These are phyloP conservation scores for Gillenia trifoliata DNA, from an alignment of 306 rosid genomes.

Conservation along the genomic window DNA sequence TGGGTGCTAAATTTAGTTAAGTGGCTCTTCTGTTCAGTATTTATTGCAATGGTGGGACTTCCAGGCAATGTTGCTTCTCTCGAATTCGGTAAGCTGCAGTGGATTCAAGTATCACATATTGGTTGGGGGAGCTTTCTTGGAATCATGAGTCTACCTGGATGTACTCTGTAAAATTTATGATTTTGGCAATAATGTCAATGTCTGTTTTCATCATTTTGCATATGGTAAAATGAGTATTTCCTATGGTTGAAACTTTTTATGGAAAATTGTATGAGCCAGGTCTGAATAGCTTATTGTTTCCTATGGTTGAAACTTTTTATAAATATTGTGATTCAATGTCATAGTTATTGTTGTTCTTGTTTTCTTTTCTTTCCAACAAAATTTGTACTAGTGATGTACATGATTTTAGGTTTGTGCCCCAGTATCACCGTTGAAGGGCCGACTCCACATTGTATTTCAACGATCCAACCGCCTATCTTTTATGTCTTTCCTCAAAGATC, in stretches of 20 bases:
- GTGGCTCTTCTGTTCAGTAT: conserved; percentile 17
- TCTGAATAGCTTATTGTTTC: conserved; percentile 18
- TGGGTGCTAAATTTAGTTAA: conserved; percentile 46
- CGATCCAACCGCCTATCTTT: no score
- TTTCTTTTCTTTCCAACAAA: neutral
- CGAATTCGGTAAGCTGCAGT: conserved; percentile 20
- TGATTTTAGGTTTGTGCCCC: neutral
- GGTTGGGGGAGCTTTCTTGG: conserved; percentile 24
- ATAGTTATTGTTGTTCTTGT: neutral
- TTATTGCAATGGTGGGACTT: neutral
- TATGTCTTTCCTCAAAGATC: no score
- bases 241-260: conserved; percentile 18
- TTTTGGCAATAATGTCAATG: conserved; percentile 19
- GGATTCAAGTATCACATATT: conserved; percentile 23
- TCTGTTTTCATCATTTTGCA: conserved; percentile 20
- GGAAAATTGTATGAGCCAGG: conserved; percentile 17
- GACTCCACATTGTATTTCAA: no score
- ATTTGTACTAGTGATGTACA: neutral
- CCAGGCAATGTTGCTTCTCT: neutral
- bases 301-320: no score
- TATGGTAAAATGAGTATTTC: conserved; percentile 17
- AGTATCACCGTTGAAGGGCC: no score
- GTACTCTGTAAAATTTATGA: conserved; percentile 19
- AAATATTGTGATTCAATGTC: neutral
- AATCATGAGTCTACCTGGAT: conserved; percentile 17